Conservation (phyloP, 108 stramenopile species). For the Pseudonitzschia delicatissima region DNA sequence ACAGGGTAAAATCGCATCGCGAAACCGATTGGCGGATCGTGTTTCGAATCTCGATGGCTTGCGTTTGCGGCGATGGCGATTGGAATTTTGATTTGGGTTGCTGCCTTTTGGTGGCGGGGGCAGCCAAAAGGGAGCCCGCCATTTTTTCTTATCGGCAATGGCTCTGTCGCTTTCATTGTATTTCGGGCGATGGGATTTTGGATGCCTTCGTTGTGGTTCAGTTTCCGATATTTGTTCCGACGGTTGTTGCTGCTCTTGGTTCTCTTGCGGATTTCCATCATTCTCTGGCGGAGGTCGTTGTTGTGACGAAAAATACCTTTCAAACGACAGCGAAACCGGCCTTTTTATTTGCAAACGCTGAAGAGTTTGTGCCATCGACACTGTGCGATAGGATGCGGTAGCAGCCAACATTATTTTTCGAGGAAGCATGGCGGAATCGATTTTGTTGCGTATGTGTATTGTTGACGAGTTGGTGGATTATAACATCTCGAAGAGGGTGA, state of each 20-base stretch:
- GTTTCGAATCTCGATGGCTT: not conserved
- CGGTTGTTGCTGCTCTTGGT: not conserved
- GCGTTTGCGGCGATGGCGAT: not conserved
- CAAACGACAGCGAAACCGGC: not conserved
- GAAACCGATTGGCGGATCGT: not conserved
- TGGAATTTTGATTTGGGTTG: not conserved
- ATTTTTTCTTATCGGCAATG: not conserved
- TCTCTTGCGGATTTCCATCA: not conserved
- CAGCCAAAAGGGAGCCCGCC: slow-evolving; percentile 6
- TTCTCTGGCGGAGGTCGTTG: not conserved
- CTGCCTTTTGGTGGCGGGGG: not conserved
- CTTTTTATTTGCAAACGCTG: not conserved
- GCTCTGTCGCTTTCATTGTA: not conserved
- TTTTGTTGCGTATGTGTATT: too few species aligned
- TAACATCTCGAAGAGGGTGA: too few species aligned
- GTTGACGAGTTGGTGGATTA: too few species aligned
- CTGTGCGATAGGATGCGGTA: not conserved
- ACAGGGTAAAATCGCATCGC: slow-evolving; percentile 20
- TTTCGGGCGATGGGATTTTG: not conserved
- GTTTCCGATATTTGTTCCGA: not conserved
- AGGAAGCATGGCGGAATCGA: not conserved
- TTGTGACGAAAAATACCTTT: slow-evolving; percentile 2
- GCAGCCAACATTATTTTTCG: not conserved
- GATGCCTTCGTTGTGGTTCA: not conserved
- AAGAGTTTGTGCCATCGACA: not conserved